Evolutionary conservation across 1,284 basidiomycete genomes (phyloP), one percentile per base, ranked within the genome.

Genomic region (Leccinum subatratum): DNA sequence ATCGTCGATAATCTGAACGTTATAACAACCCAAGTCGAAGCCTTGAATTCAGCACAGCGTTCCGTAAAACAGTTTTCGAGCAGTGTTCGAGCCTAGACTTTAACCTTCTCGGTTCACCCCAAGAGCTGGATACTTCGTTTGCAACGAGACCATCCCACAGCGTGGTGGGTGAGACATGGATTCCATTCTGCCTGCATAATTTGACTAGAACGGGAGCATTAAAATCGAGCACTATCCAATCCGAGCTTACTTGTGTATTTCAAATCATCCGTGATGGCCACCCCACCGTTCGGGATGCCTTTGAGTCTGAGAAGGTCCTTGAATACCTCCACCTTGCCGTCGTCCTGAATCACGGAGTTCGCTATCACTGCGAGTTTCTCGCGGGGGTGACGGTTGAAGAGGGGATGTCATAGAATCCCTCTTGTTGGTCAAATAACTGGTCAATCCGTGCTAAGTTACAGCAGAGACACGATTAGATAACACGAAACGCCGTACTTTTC

Each of bases 351-450:
- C 63, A 86, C 81, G 65, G 78, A 75, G 4, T 77, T 78, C 2
- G 85, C 91, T 56, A 90, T 81, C 39, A 73, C 77, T 7, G 88
- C 86, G 18, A 96, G 87, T 67, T 90, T 90, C 71, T 86, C 88
- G 57, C 94, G 87, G 90, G 86, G 0, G 90, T 92, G 67, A 90
- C 80, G 61, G 81, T 85, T n/a, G 88, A 86, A 5, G 86, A 79
- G 0, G 92, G 89, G 56, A 88, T 86, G 75, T 96, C 93, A 75
- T 86, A 95, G 79, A 87, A 97, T 32, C 89, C 83, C 18, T 79
- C 83, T 79, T 96, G 93, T 62, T 81, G 77, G 66, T 90, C 85
- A 79, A 94, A 94, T 37, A 96, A 82, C 87, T 93, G 74, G 1
- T 39, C 16, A 69, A 59, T 69, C 57, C 64, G 9, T 71, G 12